Percentiles rank a stretch among this genome's conserved stretches.
These are phyloP conservation scores for Exserohilum turcica DNA, from an alignment of 2,329 filamentous ascomycete species.

Conservation along the genomic window DNA sequence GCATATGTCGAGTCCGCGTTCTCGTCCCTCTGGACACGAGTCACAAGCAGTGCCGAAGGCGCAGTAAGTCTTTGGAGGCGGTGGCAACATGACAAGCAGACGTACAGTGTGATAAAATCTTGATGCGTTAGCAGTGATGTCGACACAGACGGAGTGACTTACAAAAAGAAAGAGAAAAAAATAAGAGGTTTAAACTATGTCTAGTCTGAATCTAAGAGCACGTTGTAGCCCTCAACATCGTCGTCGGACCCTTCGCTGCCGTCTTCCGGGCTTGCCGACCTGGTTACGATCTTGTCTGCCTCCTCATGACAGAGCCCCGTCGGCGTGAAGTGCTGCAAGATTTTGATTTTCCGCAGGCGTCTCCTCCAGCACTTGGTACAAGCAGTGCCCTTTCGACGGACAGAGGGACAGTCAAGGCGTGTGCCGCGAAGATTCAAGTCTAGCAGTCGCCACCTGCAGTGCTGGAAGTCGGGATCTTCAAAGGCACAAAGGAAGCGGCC, in stretches of 20 bases:
- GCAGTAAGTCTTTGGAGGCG: constrained; percentile 27
- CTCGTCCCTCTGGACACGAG: constrained; percentile 25
- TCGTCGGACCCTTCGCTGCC: constrained; percentile 25
- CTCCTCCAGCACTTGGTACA: constrained; percentile 33
- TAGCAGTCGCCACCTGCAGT: constrained; percentile 31
- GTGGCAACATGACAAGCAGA: constrained; percentile 22
- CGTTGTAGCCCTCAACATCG: constrained; percentile 34
- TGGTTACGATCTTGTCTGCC: constrained; percentile 25
- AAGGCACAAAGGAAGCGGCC: constrained; percentile 27
- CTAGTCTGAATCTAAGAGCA: constrained; percentile 12
- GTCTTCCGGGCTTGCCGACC: constrained; percentile 22
- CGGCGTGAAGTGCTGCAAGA: constrained; percentile 36
- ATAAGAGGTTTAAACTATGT: neutral
- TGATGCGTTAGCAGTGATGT: constrained; percentile 1
- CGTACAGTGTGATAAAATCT: neutral
- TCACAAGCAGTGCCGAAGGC: constrained; percentile 29
- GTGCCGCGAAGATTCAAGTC: constrained; percentile 35
- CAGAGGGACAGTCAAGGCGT: constrained; percentile 24
- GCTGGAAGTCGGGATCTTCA: constrained; percentile 35
- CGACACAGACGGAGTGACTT: neutral
- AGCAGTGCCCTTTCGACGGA: constrained; percentile 28
- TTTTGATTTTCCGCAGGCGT: constrained; percentile 28
- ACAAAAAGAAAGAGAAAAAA: neutral
- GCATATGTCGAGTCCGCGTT: constrained; percentile 27
- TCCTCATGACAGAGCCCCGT: constrained; percentile 38